phyloP scores from a whole-genome alignment of 2,329 filamentous ascomycete genomes.

The Neodidymelliopsis sp. region DNA sequence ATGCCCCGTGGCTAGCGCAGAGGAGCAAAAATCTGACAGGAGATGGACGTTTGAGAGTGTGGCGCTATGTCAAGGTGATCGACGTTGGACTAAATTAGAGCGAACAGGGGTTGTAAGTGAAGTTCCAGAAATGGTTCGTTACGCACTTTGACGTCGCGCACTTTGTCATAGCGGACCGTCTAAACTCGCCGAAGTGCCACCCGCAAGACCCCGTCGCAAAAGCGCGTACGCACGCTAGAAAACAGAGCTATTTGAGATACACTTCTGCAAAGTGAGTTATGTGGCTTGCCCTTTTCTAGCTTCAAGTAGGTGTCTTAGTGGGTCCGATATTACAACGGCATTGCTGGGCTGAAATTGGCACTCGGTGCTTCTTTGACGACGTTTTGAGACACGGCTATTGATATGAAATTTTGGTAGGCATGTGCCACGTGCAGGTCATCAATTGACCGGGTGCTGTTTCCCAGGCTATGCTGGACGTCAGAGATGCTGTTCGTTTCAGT shows the following conservation, averaged over 20 bases:
- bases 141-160: slow-evolving; percentile 5
- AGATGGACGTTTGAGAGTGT: slow-evolving; percentile 10
- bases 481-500: neutral
- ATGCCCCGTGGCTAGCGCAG: slow-evolving; percentile 3
- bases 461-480: neutral
- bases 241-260: neutral
- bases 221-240: neutral
- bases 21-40: slow-evolving; percentile 12
- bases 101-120: slow-evolving; percentile 1
- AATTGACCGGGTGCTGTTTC: neutral
- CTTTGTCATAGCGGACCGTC: slow-evolving; percentile 11
- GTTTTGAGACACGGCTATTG: neutral
- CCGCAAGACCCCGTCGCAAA: neutral
- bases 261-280: neutral
- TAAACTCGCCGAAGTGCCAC: slow-evolving; percentile 9
- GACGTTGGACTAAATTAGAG: slow-evolving; percentile 6
- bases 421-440: slow-evolving; percentile 3
- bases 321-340: neutral
- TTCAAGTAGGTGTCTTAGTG: neutral
- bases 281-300: neutral
- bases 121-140: slow-evolving; percentile 2
- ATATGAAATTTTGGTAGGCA: neutral
- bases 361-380: neutral
- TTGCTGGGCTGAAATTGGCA: neutral
- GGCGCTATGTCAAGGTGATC: slow-evolving; percentile 12